Base-by-base conservation (phyloP, 805 yeast species). In the Yamadazyma phyllophila region DNA sequence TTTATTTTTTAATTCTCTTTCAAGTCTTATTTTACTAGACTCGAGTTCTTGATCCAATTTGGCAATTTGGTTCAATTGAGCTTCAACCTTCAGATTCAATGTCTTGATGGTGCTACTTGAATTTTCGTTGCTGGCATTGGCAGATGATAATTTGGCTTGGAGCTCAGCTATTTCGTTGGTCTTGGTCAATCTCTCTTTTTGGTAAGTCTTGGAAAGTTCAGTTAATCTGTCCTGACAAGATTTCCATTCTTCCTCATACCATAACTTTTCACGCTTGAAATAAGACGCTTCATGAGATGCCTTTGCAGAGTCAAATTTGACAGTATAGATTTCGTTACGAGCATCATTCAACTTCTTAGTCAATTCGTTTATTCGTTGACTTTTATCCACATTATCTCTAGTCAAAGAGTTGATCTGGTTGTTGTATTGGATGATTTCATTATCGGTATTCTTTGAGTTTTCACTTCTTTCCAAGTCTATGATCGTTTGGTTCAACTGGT, bases 11-110 rank as follows among this genome's bases (percentile, higher is more conserved):
- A 66, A 41, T 44, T 71, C 74, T 43, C 60, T 65, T n/a, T 60
- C 46, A 14, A 62, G 57, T 35, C 62, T 61, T 9, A 62, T 60
- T 64, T 82, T 75, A 56, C 84, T 90, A 27, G 75, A 74, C 36
- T 65, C 66, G 26, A 52, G 53, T 26, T 58, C 56, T 12, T 62
- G 57, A 37, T 58, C 62, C 26, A 61, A 45, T 9, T 56, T 56
- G 1, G 61, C 48, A 7, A 48, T 50, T 31, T 58, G 45, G 5
- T 55, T 39, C 2, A 59, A 42, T 33, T 57, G 59, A n/a, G 47
- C 41, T 41, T 69, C 73, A 13, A 60, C 43, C 24, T 73, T 66
- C 51, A 74, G 80, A 17, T 72, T 73, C 24, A 83, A 58, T 3
- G 71, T 65, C 51, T 77, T 78, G 20, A 80, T 60, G 44, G 77